Percentiles rank a stretch among this genome's conserved stretches.
phyloP scores from a whole-genome alignment of 2,329 filamentous ascomycete genomes.

The Colletotrichum eleusines region DNA sequence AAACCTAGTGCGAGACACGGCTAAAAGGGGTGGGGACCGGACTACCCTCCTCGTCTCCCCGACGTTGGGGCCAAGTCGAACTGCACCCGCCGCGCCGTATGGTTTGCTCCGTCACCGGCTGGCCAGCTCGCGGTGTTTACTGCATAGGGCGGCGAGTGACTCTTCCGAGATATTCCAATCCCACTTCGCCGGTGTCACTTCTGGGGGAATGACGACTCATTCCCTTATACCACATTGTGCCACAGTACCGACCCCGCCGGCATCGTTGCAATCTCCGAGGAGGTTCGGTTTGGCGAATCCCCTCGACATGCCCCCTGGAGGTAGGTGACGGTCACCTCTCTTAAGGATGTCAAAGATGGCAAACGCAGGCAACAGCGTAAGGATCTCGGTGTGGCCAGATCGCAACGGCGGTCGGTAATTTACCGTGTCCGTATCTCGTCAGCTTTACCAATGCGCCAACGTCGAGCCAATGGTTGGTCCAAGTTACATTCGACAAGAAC shows the following conservation, averaged over 20 bases:
- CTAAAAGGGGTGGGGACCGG: neutral
- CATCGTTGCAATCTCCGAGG: neutral
- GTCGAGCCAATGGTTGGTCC: neutral
- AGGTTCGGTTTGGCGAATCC: neutral
- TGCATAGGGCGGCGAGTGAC: neutral
- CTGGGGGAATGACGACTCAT: neutral
- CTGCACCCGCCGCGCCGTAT: neutral
- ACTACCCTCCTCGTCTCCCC: neutral
- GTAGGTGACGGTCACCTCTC: neutral
- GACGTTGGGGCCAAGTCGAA: neutral
- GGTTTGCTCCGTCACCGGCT: neutral
- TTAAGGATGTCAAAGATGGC: neutral
- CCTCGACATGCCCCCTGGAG: neutral
- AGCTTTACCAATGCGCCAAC: neutral
- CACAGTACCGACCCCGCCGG: neutral
- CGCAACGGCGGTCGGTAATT: neutral
- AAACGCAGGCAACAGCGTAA: neutral
- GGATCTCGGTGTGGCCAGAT: neutral
- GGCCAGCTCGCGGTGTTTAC: neutral
- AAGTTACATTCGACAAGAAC: neutral
- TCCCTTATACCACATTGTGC: neutral
- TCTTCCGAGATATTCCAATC: neutral
- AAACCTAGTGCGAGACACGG: neutral
- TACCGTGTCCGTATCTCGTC: neutral
- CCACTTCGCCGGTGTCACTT: neutral